phyloP scores from a whole-genome alignment of 169 alveolate species.

The Nephromyces sp. region DNA sequence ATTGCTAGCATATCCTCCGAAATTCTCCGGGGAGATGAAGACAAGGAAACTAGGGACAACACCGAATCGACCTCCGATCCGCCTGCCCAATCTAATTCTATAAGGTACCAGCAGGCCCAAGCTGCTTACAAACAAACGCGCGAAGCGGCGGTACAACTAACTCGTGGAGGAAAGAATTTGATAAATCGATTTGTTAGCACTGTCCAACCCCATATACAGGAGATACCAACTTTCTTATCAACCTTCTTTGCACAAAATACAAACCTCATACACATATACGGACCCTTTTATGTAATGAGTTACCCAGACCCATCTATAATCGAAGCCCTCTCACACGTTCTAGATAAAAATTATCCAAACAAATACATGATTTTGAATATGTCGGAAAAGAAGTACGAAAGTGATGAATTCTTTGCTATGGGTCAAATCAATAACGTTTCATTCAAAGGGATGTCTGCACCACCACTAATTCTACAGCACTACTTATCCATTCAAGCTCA shows the following conservation, averaged over 20 bases:
- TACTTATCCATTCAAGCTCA: not conserved
- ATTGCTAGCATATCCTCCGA: not conserved
- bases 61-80: not conserved
- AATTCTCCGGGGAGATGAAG: not conserved
- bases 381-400: not conserved
- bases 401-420: not conserved
- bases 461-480: not conserved
- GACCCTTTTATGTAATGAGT: not conserved
- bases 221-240: not conserved
- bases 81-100: not conserved
- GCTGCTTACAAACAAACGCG: not conserved
- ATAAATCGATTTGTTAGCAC: not conserved
- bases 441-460: not conserved
- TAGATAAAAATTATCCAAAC: not conserved
- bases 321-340: not conserved
- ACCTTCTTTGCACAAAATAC: not conserved
- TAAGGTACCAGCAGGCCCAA: not conserved
- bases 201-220: not conserved
- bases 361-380: not conserved
- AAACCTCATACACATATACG: not conserved
- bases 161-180: no score
- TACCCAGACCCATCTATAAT: not conserved
- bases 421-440: not conserved
- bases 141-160: not conserved
- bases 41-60: not conserved